A percentile compares a stretch with the other conserved stretches of the same genome.
Conservation (phyloP, 257 asterid species). For the Vinca minor region DNA sequence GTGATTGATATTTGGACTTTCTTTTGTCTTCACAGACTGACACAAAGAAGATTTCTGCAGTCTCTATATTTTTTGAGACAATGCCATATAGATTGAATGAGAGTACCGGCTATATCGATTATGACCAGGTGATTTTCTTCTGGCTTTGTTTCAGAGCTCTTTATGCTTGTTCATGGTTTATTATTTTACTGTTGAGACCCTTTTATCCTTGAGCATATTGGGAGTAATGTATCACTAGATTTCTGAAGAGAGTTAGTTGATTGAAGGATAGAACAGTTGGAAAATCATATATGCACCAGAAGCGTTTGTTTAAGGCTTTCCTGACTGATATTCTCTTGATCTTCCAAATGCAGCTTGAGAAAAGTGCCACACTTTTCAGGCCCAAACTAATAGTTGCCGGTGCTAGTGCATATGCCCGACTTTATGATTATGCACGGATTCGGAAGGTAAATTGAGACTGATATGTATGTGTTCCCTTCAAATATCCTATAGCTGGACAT, state of each 20-base stretch:
- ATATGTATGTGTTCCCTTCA: not conserved
- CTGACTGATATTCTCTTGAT: slow-evolving; percentile 1
- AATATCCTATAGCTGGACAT: no score
- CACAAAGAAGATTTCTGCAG: slow-evolving; percentile 90
- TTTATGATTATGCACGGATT: slow-evolving; percentile 27
- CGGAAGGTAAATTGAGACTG: slow-evolving; percentile 17
- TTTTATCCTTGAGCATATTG: no score
- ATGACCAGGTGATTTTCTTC: slow-evolving; percentile 46
- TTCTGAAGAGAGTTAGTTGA: no score
- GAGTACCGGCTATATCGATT: slow-evolving; percentile 74
- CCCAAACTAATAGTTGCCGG: slow-evolving; percentile 85
- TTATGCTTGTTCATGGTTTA: not conserved
- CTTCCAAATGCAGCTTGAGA: slow-evolving; percentile 31
- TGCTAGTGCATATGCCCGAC: slow-evolving; percentile 68
- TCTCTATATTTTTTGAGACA: slow-evolving; percentile 80
- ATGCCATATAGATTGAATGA: slow-evolving; percentile 86
- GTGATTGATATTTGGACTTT: slow-evolving; percentile 2
- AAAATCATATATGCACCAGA: no score
- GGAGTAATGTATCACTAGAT: no score
- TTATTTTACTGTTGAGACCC: no score
- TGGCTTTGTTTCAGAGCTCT: not conserved
- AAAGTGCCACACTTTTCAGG: slow-evolving; percentile 47
- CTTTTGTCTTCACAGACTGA: slow-evolving; percentile 32
- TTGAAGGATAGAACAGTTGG: no score
- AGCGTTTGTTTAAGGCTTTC: slow-evolving; percentile 2